These are phyloP conservation scores for Tolypocladium guangdongense DNA, from an alignment of 2,329 filamentous ascomycete species.

Conservation along the genomic window DNA sequence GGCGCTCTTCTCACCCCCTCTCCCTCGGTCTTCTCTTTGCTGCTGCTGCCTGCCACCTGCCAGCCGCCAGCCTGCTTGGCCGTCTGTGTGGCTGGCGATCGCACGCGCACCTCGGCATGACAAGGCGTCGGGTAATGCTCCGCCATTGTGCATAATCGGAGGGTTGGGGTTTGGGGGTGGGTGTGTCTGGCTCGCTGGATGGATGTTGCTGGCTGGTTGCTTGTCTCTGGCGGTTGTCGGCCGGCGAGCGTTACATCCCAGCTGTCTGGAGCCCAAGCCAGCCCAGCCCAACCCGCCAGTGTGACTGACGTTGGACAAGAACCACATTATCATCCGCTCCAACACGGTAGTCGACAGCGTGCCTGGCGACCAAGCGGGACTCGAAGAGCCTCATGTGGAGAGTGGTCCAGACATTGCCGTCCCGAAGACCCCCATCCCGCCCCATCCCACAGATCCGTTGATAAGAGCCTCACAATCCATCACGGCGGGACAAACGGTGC, in stretches of 20 bases:
- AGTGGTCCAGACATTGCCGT: slow-evolving; percentile 8
- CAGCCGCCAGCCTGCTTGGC: neutral
- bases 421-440: slow-evolving; percentile 2
- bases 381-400: slow-evolving; percentile 12
- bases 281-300: neutral
- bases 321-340: slow-evolving; percentile 5
- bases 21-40: neutral
- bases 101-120: neutral
- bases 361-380: slow-evolving; percentile 7
- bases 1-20: neutral
- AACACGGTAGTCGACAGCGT: slow-evolving; percentile 6
- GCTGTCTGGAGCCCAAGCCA: neutral
- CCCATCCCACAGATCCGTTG: slow-evolving; percentile 4
- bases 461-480: slow-evolving; percentile 4
- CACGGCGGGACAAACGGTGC: neutral
- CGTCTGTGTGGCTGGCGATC: neutral
- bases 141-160: slow-evolving; percentile 6
- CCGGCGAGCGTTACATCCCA: neutral
- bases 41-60: neutral
- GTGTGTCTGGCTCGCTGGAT: neutral
- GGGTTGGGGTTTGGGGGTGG: slow-evolving; percentile 1
- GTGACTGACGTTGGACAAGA: slow-evolving; percentile 5
- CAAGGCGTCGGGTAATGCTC: neutral
- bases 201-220: neutral
- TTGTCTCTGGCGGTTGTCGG: neutral